These are phyloP conservation scores for Citrullus amarus DNA, from an alignment of 306 rosid genomes.

Conservation along the genomic window DNA sequence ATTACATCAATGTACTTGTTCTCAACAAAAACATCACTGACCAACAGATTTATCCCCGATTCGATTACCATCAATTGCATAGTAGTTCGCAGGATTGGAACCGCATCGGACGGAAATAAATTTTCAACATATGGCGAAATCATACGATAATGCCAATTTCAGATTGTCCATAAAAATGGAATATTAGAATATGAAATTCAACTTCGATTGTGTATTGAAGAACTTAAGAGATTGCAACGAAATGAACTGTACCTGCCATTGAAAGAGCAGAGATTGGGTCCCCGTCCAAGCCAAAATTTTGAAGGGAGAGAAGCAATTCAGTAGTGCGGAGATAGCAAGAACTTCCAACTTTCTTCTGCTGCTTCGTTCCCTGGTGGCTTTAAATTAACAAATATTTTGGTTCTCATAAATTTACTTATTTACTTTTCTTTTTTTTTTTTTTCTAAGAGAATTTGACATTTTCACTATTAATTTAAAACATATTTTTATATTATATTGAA, in stretches of 20 bases:
- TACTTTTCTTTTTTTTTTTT: too few species aligned
- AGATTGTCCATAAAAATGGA: neutral
- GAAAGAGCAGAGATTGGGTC: neutral
- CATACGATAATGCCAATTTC: neutral
- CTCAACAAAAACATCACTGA: neutral
- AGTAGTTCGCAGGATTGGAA: neutral
- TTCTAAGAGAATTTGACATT: too few species aligned
- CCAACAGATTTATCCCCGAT: neutral
- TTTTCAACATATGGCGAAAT: neutral
- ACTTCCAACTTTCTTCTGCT: neutral
- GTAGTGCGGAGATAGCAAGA: conserved; percentile 1
- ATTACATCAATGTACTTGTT: neutral
- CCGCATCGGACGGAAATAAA: neutral
- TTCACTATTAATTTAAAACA: too few species aligned
- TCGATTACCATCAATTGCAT: neutral
- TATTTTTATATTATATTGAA: too few species aligned
- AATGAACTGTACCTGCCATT: conserved; percentile 22
- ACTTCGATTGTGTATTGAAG: neutral
- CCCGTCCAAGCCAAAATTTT: neutral
- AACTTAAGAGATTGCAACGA: neutral
- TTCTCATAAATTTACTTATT: neutral
- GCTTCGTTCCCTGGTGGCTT: neutral
- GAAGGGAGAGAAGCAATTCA: neutral
- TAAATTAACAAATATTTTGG: neutral
- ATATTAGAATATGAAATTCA: neutral